Base-by-base conservation (phyloP, 208 protist genomes). In the Acanthamoeba sp. region DNA sequence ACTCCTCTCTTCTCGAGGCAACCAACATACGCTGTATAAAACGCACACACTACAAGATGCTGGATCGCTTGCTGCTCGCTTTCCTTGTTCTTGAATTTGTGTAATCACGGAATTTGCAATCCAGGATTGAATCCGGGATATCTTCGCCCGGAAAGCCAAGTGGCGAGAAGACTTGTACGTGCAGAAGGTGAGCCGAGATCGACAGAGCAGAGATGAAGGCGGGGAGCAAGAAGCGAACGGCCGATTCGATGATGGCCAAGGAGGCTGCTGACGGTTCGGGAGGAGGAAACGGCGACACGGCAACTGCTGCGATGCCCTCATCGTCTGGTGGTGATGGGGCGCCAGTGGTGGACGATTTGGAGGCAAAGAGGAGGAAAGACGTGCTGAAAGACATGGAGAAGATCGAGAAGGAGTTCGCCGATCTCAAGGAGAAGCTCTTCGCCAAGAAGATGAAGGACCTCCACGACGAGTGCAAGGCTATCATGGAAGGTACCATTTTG, bases 391-490 rank as follows among this genome's bases (percentile, higher is more conserved):
- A 95, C 42, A 90, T 96, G 62, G 91, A 96, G 29, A 95, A 84
- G 36, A 95, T 96, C 40, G 94, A 95, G 69, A 95, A 88, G 64
- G 95, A 96, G 42, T 96, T 96, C 91, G 50, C 55, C 48, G 95
- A 96, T 89, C 73, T 96, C 27, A 96, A 96, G 78, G 95, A 96
- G 59, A 95, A 91, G 85, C 95, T 96, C 94, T 96, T 95, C 85
- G 88, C 91, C 52, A 95, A 96, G 55, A 95, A 95, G 88, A 69
- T 96, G 7, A 42, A 93, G n/a, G 93, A 94, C 55, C 78, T 96
- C 2, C 95, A 95, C 29, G 93, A 95, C 50, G 95, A 96, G 71
- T 93, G 94, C 36, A 95, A 95, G n/a, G 94, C 94, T 22, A 95
- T 96, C 57, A 95, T 95, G 92, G 90, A 95, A 40, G 94, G 92